phyloP scores from a whole-genome alignment of 73 alveolate genomes.

The Paramecium octaurelia region DNA sequence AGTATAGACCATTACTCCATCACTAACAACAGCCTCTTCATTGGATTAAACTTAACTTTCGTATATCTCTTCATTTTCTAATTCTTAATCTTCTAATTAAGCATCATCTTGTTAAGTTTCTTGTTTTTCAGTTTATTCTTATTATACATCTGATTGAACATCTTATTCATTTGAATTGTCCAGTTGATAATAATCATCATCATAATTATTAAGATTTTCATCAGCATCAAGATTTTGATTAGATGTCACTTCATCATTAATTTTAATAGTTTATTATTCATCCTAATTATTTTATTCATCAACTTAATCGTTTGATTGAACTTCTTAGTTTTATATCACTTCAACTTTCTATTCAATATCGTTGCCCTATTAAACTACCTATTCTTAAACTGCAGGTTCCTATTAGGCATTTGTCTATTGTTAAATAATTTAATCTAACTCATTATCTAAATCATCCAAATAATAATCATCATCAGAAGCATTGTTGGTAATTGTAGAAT shows the following conservation, averaged over 20 bases:
- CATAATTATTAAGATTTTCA: not conserved
- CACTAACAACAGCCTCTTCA: not conserved
- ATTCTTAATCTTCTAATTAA: not conserved
- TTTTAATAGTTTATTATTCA: not conserved
- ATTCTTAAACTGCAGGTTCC: not conserved
- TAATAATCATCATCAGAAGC: not conserved
- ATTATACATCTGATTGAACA: not conserved
- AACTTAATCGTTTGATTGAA: not conserved
- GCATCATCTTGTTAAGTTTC: not conserved
- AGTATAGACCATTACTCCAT: not conserved
- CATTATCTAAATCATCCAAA: conserved; percentile 14
- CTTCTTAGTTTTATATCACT: not conserved
- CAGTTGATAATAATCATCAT: not conserved
- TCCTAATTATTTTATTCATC: not conserved
- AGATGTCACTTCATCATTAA: not conserved
- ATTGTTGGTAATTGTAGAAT: not conserved
- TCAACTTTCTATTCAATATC: not conserved
- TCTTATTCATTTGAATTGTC: not conserved
- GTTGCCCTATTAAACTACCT: not conserved
- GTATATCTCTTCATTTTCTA: not conserved
- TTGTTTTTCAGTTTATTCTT: not conserved
- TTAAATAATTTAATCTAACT: not conserved
- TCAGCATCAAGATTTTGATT: not conserved
- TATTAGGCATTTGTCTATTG: not conserved
- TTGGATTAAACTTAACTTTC: not conserved